Base-by-base conservation (phyloP, 257 asterid species). In the Jacaranda copaia region DNA sequence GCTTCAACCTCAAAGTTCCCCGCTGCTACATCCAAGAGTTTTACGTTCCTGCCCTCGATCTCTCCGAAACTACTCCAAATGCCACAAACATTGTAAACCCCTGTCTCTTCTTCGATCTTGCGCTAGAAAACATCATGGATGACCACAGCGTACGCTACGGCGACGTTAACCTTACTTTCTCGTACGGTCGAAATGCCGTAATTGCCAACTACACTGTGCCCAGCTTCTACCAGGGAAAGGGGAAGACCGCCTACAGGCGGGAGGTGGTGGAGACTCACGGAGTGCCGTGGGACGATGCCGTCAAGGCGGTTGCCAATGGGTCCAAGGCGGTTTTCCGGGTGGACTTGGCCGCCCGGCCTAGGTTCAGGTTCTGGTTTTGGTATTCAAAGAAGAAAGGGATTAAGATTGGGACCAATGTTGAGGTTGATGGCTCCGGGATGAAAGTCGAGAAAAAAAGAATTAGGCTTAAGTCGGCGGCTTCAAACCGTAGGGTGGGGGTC, bases 1-100 rank as follows among this genome's bases (percentile, higher is more conserved):
- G 61, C 15, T 67, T 55, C 64, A 43, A 75, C 18, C 62, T 66
- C 52, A 40, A 7, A 15, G 62, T 70, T 2, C 82, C 77, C 13
- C 57, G 46, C 43, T 78, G 73, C 73, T 40, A 42, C 72, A 2
- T 78, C 60, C n/a, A 62, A 6, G 25, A 62, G 3, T 57, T 78
- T 13, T 78, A 78, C 40, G 77, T 62, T 3, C 82, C 82, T 0
- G 68, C 82, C 11, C 77, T 78, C 77, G 77, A 78, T 5, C 43
- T 52, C 15, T 51, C 46, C 2, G 20, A 57, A 13, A 32, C 6
- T 2, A 19, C 18, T 13, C 25, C 42, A 9, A 68, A 45, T 10
- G 3, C 70, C 76, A 38, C 40, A 12, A 38, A 16, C 40, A 15
- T 14, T 39, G 8, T 8, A 20, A 71, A 78, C 35, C 66, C 73